Conservation (phyloP, 139 green algal species). For the Closterium sp. region DNA sequence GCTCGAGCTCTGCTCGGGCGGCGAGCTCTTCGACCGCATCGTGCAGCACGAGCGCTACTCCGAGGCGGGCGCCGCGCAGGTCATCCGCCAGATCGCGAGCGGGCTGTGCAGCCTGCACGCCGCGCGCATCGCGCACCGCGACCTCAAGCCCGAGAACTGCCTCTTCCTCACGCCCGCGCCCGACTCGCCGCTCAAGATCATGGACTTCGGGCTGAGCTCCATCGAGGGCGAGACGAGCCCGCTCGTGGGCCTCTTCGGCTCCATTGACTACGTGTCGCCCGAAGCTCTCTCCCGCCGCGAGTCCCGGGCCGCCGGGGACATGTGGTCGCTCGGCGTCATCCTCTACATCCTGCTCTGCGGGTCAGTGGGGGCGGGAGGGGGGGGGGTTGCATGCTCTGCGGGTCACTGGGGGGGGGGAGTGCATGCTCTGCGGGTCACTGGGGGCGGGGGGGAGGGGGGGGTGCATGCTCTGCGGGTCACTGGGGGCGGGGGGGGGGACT, state of each 20-base stretch:
- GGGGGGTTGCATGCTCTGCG: background rate
- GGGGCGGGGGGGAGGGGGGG: background rate
- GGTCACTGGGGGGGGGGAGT: background rate
- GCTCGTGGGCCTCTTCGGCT: slow-evolving; percentile 46
- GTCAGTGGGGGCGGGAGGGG: background rate
- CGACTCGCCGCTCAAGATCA: slow-evolving; percentile 80
- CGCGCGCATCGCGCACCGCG: slow-evolving; percentile 51
- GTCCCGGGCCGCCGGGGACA: slow-evolving; percentile 87
- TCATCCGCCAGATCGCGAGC: slow-evolving; percentile 40
- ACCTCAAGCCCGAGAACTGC: slow-evolving; percentile 93
- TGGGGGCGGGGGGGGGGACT: background rate
- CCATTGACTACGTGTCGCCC: slow-evolving; percentile 52
- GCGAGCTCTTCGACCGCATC: slow-evolving; percentile 95
- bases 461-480: background rate
- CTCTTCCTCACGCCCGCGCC: slow-evolving; percentile 75
- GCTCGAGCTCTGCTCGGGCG: slow-evolving; percentile 87
- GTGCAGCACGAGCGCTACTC: slow-evolving; percentile 58
- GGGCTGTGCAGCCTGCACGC: slow-evolving; percentile 44
- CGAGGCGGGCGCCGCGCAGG: slow-evolving; percentile 18
- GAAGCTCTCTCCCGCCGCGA: slow-evolving; percentile 39
- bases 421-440: background rate
- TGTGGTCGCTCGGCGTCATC: slow-evolving; percentile 95
- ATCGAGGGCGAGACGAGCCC: slow-evolving; percentile 19
- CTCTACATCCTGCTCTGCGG: slow-evolving; percentile 96
- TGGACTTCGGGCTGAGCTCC: slow-evolving; percentile 83